Base-by-base conservation (phyloP, 1,139 yeast species). In the Spencermartinsiella ligniputridi region DNA sequence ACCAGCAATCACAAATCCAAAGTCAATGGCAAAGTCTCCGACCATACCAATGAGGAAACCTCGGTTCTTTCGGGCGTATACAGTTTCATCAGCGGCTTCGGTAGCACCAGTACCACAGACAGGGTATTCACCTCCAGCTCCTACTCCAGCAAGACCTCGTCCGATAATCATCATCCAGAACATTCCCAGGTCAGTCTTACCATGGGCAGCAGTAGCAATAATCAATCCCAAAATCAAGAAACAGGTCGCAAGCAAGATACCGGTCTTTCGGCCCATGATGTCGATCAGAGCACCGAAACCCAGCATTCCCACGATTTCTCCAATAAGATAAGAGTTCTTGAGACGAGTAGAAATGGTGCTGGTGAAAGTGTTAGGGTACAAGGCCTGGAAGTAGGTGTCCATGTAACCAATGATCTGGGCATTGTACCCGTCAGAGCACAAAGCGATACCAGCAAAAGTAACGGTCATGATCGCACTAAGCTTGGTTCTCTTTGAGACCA, bases 61-160 rank as follows among this genome's bases (percentile, higher is more conserved):
- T 64, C 96, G 76, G 68, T 89, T 88, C 69, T 96, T 81, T 39
- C 74, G 71, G 1, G 79, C 70, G n/a, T 80, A 72, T 16, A 92
- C 87, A 56, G 87, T 71, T 57, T 79, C 71, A 46, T 84, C 81
- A 34, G 95, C 83, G 40, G 94, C 92, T 67, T 89, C 97, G 21
- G 96, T 88, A 52, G 95, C 88, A 40, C 95, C 90, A 19, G 89
- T 90, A 2, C 95, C 84, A 35, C 95, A 86, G 16, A 94, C 83
- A 34, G 96, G 95, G 62, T 89, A 89, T 67, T 89, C 97, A 39
- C 94, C 89, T n/a, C 71, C 72, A 43, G 72, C 71, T 52, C 89
- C 94, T 53, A 83, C 73, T 64, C 96, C 96, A 44, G 88, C 70
- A 62, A 89, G 82, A 65, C 86, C 86, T 63, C 97, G 76, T 63